These are phyloP conservation scores for Backusella psychrophila DNA, from an alignment of 192 early-diverging fungal genomes.

Conservation along the genomic window DNA sequence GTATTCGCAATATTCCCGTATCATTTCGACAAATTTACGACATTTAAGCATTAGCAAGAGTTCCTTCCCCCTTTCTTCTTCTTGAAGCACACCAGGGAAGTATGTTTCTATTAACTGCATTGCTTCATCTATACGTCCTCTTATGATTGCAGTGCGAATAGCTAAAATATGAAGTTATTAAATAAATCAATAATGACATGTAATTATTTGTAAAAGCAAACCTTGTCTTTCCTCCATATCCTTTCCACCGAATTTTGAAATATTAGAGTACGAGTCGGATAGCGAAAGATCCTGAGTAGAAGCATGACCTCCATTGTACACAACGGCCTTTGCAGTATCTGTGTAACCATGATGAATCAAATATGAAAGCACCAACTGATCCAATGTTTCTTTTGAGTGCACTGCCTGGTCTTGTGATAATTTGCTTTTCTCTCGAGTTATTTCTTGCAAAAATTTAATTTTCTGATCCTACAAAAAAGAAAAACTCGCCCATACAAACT, in stretches of 20 bases:
- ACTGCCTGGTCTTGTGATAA: background rate
- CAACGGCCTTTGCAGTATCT: conserved; percentile 72
- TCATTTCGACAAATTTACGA: conserved; percentile 87
- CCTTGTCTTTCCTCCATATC: conserved; percentile 12
- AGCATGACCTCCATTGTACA: background rate
- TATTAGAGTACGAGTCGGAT: background rate
- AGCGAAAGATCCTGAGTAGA: background rate
- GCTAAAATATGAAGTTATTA: conserved; percentile 23
- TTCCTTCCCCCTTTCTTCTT: conserved; percentile 44
- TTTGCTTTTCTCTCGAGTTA: background rate
- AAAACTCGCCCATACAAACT: background rate
- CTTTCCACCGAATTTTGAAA: background rate
- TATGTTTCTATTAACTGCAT: conserved; percentile 57
- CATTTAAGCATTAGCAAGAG: conserved; percentile 81
- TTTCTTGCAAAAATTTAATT: conserved; percentile 12
- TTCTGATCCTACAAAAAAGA: conserved; percentile 4
- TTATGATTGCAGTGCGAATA: conserved; percentile 51
- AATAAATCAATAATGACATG: background rate
- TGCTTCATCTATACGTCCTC: conserved; percentile 76
- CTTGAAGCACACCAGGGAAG: conserved; percentile 65
- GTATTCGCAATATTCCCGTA: conserved; percentile 35
- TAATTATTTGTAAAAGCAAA: background rate
- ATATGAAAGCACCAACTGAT: conserved; percentile 75
- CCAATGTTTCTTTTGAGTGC: conserved; percentile 23
- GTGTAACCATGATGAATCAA: conserved; percentile 83